A percentile compares a stretch with the other conserved stretches of the same genome.
Conservation (phyloP, 2,329 filamentous ascomycete genomes). For the Penicillium verrucosum region DNA sequence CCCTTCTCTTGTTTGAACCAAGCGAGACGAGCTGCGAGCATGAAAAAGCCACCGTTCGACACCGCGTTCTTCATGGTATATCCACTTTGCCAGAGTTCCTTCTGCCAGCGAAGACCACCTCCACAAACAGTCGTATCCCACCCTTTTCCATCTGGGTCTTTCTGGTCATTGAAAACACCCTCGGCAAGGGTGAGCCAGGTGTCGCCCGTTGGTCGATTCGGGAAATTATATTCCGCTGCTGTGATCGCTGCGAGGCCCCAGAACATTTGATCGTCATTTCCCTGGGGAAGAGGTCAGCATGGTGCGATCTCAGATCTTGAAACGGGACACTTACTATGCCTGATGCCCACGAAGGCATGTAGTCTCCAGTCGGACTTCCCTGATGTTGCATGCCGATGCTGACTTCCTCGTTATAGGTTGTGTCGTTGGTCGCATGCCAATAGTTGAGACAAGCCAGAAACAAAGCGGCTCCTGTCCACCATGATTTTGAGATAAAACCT, state of each 20-base stretch:
- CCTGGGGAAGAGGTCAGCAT: neutral
- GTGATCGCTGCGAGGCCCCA: slow-evolving; percentile 3
- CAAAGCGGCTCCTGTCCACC: slow-evolving; percentile 70
- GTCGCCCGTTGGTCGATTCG: neutral
- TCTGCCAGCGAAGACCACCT: slow-evolving; percentile 3
- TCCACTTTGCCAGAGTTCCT: slow-evolving; percentile 50
- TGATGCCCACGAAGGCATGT: neutral
- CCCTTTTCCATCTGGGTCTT: neutral
- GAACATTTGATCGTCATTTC: slow-evolving; percentile 8
- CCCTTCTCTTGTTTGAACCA: slow-evolving; percentile 61
- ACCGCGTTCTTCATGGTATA: slow-evolving; percentile 79
- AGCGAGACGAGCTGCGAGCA: slow-evolving; percentile 70
- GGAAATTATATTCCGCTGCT: slow-evolving; percentile 1
- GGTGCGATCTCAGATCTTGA: slow-evolving; percentile 49
- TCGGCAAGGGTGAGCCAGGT: slow-evolving; percentile 2
- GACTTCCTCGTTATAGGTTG: slow-evolving; percentile 58
- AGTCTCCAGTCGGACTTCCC: neutral
- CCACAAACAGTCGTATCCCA: slow-evolving; percentile 1
- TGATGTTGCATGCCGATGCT: slow-evolving; percentile 37
- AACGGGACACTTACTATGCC: neutral
- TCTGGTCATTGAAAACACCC: neutral
- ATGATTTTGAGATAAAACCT: slow-evolving; percentile 64
- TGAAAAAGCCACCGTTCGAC: slow-evolving; percentile 75
- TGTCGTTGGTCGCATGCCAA: slow-evolving; percentile 64
- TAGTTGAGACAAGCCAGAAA: slow-evolving; percentile 68